Base-by-base conservation (phyloP, 1,284 basidiomycete genomes). In the Ustilago esculenta region DNA sequence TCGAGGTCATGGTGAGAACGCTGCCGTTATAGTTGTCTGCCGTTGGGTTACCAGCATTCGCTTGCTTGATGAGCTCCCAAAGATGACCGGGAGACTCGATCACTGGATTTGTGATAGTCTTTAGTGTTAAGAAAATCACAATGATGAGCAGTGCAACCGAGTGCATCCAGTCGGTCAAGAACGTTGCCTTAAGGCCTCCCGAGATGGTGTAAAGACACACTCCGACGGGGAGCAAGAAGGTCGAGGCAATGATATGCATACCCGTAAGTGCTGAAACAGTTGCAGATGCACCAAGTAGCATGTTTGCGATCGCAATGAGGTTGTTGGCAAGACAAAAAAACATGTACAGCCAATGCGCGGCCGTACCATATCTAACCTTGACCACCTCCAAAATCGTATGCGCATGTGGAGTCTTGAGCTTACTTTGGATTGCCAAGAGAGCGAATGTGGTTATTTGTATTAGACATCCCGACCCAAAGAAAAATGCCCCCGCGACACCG, bases 1-100 rank as follows among this genome's bases (percentile, higher is more conserved):
- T 88, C 11, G 89, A 90, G 25, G 91, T 87, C 85, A 97, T 90
- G 5, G 93, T 90, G 27, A 89, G 82, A 78, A 89, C 89, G 4
- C 85, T 86, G 1, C 88, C 88, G 20, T 85, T 83, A 0, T 86
- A 86, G 78, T 89, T 90, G 18, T 87, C 88, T 0, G 82, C 52
- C 18, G 89, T 86, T 0, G 55, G 59, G 34, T 75, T 68, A 18
- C 10, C 14, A 5, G 35, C 46, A 30, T 60, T 57, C 4, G 67
- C 75, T 12, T 30, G 21, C 32, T 40, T 50, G 15, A 77, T 54
- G 2, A 75, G 48, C 44, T 75, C 61, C 58, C 69, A 77, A 12
- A 79, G 56, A 43, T 73, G 61, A 4, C 52, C 63, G 9, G 67
- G 66, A 1, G 53, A 57, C 21, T 52, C 30, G 5, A 76, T 40